phyloP scores from a whole-genome alignment of 148 eudicot genomes.

The Polygonum maritimum region DNA sequence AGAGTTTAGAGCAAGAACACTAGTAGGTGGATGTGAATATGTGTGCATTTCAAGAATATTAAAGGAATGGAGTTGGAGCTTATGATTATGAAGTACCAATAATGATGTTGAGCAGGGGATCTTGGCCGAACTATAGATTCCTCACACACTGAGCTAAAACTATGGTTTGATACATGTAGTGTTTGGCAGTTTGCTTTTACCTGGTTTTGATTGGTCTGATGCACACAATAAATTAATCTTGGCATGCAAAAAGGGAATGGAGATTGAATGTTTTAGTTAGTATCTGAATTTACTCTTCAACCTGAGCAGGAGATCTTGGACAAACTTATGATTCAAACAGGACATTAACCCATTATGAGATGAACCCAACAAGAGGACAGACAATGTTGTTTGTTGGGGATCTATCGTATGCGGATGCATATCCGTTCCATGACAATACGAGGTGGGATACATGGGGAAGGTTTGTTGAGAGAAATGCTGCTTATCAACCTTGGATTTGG shows the following conservation, averaged over 20 bases:
- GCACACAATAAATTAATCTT: background rate
- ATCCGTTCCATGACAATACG: constrained; percentile 15
- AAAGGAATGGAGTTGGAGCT: background rate
- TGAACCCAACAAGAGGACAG: constrained; percentile 26
- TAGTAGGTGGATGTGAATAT: background rate
- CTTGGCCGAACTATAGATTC: constrained; percentile 90
- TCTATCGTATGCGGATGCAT: constrained; percentile 33
- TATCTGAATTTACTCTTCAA: background rate
- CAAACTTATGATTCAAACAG: constrained; percentile 38
- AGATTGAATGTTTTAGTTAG: background rate
- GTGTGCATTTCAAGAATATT: background rate
- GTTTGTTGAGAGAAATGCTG: constrained; percentile 9
- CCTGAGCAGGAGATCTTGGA: constrained; percentile 33
- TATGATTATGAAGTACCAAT: background rate
- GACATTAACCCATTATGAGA: constrained; percentile 32
- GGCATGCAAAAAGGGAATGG: background rate
- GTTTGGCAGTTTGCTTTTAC: no score
- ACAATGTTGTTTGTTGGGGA: constrained; percentile 35
- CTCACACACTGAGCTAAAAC: no score
- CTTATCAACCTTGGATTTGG: constrained; percentile 13
- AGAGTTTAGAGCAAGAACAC: constrained; percentile 9
- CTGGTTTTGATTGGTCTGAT: background rate
- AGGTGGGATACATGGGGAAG: constrained; percentile 12
- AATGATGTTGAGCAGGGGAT: constrained; percentile 44
- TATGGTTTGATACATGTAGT: no score